Evolutionary conservation across 2,329 filamentous ascomycete species (phyloP).

Genomic region (Aureobasidium pullulans): DNA sequence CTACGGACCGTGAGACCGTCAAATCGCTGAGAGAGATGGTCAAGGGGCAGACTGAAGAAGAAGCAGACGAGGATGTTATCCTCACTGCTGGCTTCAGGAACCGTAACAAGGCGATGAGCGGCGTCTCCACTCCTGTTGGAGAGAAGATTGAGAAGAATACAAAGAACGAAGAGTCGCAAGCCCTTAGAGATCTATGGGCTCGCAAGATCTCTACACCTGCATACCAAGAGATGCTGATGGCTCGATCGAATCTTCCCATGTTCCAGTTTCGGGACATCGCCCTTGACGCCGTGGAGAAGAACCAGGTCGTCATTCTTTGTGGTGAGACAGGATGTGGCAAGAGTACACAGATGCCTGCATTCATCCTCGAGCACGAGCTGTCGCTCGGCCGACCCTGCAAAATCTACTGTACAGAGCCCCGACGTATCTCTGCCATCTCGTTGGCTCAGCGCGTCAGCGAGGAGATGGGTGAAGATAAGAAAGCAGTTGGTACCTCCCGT

Average conservation of each 20-base stretch:
- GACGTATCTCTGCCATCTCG: constrained; percentile 92
- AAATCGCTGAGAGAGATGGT: constrained; percentile 63
- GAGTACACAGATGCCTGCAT: constrained; percentile 94
- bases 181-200: constrained; percentile 43
- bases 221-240: constrained; percentile 73
- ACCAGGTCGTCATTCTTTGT: constrained; percentile 88
- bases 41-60: constrained; percentile 56
- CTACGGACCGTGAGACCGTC: constrained; percentile 61
- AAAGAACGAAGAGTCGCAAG: constrained; percentile 14
- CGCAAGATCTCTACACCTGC: constrained; percentile 43
- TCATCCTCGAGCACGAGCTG: constrained; percentile 83
- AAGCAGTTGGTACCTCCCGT: constrained; percentile 70
- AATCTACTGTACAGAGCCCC: constrained; percentile 90
- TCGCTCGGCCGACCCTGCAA: constrained; percentile 75
- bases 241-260: constrained; percentile 78
- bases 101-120: constrained; percentile 28
- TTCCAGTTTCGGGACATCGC: constrained; percentile 77
- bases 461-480: constrained; percentile 78
- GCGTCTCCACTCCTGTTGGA: constrained; percentile 24
- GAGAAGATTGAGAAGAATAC: constrained; percentile 13
- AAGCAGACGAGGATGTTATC: constrained; percentile 49
- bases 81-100: constrained; percentile 66
- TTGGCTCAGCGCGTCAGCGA: constrained; percentile 88
- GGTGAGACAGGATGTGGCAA: constrained; percentile 97
- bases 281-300: constrained; percentile 63